Conservation (phyloP, 495 filamentous ascomycete species). For the Sordaria brevicollis region DNA sequence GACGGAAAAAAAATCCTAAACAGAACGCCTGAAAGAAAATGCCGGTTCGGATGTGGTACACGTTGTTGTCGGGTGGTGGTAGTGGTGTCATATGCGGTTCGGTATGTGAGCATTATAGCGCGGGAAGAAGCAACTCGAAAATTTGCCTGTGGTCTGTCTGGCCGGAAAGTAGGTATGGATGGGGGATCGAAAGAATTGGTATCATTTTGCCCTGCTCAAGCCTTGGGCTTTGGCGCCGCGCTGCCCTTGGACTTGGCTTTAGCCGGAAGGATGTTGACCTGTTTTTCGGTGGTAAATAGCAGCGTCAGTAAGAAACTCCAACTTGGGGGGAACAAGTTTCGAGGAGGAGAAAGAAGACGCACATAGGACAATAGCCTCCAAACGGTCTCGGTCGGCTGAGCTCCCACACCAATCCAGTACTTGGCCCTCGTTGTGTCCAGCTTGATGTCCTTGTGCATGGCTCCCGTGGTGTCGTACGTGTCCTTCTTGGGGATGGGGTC, state of each 20-base stretch:
- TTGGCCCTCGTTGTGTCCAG: constrained; percentile 70
- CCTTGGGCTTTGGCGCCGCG: background rate
- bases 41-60: background rate
- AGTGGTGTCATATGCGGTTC: background rate
- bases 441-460: constrained; percentile 81
- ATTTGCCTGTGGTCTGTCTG: background rate
- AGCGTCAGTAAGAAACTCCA: background rate
- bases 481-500: constrained; percentile 74
- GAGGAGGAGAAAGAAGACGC: constrained; percentile 16
- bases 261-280: background rate
- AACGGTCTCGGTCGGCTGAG: constrained; percentile 80
- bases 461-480: constrained; percentile 54
- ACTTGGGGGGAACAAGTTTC: fast-evolving
- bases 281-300: background rate
- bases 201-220: background rate
- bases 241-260: background rate
- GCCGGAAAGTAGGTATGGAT: background rate
- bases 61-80: background rate
- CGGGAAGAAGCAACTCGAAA: background rate
- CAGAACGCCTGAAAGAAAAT: background rate
- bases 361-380: constrained; percentile 86
- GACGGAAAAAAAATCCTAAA: background rate
- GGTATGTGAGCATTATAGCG: background rate
- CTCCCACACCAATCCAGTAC: constrained; percentile 96
- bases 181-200: background rate